Conservation (phyloP, 176 grass and related monocot genomes). For the Phoenix roebelenii region DNA sequence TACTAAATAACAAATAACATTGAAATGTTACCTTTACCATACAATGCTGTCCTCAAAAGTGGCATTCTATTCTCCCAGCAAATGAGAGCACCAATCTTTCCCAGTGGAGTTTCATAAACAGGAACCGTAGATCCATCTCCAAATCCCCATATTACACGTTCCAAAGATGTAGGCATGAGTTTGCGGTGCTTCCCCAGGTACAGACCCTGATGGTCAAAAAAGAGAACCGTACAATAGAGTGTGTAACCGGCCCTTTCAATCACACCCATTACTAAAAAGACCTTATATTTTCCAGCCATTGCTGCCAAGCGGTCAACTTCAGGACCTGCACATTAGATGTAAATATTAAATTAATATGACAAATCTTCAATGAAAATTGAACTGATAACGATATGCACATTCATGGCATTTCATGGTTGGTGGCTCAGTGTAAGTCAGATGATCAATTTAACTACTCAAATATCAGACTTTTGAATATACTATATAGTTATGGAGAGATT, state of each 20-base stretch:
- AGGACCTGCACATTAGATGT: constrained; percentile 43
- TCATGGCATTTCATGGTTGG: no score
- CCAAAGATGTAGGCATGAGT: constrained; percentile 80
- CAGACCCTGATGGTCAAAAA: constrained; percentile 72
- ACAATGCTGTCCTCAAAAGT: constrained; percentile 69
- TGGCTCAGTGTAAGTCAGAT: no score
- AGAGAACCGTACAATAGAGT: constrained; percentile 75
- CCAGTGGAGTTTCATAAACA: constrained; percentile 85
- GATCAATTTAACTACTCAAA: no score
- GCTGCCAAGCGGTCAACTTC: constrained; percentile 70
- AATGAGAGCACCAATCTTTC: constrained; percentile 90
- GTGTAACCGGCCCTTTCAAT: constrained; percentile 89
- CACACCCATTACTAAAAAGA: constrained; percentile 88
- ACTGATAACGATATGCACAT: no score
- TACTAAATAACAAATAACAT: neutral
- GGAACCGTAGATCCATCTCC: constrained; percentile 88
- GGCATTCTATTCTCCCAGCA: constrained; percentile 98
- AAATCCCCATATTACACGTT: constrained; percentile 86
- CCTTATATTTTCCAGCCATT: constrained; percentile 80
- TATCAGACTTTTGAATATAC: no score
- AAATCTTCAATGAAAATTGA: neutral
- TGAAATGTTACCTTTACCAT: constrained; percentile 69
- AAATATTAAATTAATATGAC: neutral
- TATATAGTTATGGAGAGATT: no score
- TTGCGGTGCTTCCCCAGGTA: constrained; percentile 89